Percentiles rank a stretch among this genome's conserved stretches.
Evolutionary conservation across 2,329 filamentous ascomycete genomes (phyloP).

Genomic region (Didymella keratinophila): DNA sequence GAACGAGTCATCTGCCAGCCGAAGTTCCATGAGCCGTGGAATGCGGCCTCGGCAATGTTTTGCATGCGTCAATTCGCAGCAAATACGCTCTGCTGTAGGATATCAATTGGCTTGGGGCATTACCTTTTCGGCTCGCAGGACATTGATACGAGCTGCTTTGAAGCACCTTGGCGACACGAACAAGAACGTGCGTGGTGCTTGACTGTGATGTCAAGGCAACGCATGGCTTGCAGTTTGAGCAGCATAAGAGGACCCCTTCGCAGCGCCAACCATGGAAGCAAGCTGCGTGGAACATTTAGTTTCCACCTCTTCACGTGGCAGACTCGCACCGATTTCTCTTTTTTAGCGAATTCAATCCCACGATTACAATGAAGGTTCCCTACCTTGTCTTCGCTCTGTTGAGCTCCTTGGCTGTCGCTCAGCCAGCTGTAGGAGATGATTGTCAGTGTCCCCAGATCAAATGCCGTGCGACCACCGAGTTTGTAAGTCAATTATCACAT

Average conservation of each 20-base stretch:
- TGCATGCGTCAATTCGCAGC: slow-evolving; percentile 1
- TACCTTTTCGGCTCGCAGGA: slow-evolving; percentile 3
- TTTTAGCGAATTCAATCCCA: neutral
- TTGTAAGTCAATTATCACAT: slow-evolving; percentile 19
- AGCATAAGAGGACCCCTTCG: slow-evolving; percentile 11
- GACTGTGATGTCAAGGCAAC: slow-evolving; percentile 15
- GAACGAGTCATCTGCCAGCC: slow-evolving; percentile 13
- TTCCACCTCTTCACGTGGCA: neutral
- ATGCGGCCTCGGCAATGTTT: slow-evolving; percentile 7
- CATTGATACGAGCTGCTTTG: neutral
- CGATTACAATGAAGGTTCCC: slow-evolving; percentile 32
- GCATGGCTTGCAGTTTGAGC: slow-evolving; percentile 4
- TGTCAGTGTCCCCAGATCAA: slow-evolving; percentile 42
- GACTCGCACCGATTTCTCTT: neutral
- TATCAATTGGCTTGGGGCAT: slow-evolving; percentile 10
- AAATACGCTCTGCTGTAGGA: slow-evolving; percentile 8
- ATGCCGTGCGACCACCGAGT: slow-evolving; percentile 31
- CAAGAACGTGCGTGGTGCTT: slow-evolving; percentile 7
- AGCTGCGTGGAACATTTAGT: neutral
- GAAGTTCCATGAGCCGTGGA: slow-evolving; percentile 6
- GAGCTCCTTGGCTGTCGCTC: slow-evolving; percentile 26
- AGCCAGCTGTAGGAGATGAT: slow-evolving; percentile 17
- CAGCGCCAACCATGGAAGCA: neutral
- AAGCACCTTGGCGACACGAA: slow-evolving; percentile 12
- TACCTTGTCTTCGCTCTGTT: slow-evolving; percentile 30